These are phyloP conservation scores for Hondaea fermentalgiana DNA, from an alignment of 108 stramenopile species.

Conservation along the genomic window DNA sequence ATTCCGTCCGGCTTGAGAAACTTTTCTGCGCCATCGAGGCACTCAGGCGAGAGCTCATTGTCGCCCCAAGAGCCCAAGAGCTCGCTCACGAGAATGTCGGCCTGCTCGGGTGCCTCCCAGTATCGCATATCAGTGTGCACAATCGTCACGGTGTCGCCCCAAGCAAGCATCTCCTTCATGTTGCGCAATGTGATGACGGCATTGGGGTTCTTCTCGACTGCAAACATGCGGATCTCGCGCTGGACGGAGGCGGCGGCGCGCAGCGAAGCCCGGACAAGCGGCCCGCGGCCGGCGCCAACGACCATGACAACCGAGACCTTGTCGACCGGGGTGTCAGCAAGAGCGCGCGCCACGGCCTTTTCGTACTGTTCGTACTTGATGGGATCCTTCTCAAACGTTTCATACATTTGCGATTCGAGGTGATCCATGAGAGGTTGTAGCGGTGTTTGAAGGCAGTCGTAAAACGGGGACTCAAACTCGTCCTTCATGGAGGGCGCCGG, in stretches of 20 bases:
- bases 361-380: slow-evolving; percentile 87
- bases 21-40: slow-evolving; percentile 78
- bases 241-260: slow-evolving; percentile 55
- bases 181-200: slow-evolving; percentile 84
- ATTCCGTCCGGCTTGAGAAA: slow-evolving; percentile 58
- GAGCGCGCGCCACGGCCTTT: slow-evolving; percentile 53
- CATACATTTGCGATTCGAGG: slow-evolving; percentile 91
- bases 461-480: slow-evolving; percentile 59
- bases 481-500: slow-evolving; percentile 64
- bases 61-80: slow-evolving; percentile 91
- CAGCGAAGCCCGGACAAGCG: slow-evolving; percentile 65
- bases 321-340: slow-evolving; percentile 14
- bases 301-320: slow-evolving; percentile 64
- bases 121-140: slow-evolving; percentile 84
- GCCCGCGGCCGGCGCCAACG: slow-evolving; percentile 93
- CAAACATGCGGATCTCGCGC: slow-evolving; percentile 48
- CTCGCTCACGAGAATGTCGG: slow-evolving; percentile 89
- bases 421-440: slow-evolving; percentile 92
- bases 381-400: slow-evolving; percentile 91
- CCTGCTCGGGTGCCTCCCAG: slow-evolving; percentile 42
- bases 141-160: slow-evolving; percentile 67
- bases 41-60: slow-evolving; percentile 96
- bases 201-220: slow-evolving; percentile 92
- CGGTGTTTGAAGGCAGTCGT: slow-evolving; percentile 87
- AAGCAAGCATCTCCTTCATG: slow-evolving; percentile 50